A percentile compares a stretch with the other conserved stretches of the same genome.
These are phyloP conservation scores for Zymoseptoria pseudotritici DNA, from an alignment of 2,329 filamentous ascomycete species.

Conservation along the genomic window DNA sequence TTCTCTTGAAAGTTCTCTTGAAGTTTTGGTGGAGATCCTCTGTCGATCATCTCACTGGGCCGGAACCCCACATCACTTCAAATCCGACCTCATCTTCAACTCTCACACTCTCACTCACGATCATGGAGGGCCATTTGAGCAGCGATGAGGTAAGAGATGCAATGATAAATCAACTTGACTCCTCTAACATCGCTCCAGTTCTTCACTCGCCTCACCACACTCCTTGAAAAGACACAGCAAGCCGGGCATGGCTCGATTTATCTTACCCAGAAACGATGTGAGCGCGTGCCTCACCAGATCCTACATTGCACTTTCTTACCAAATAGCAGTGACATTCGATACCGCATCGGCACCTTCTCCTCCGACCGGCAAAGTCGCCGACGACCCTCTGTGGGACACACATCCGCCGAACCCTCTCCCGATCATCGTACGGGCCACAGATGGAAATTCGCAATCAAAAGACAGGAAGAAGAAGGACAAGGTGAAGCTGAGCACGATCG, in stretches of 20 bases:
- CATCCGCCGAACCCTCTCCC: slow-evolving; percentile 55
- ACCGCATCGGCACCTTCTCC: slow-evolving; percentile 34
- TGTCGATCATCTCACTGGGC: not conserved
- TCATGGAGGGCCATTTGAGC: slow-evolving; percentile 48
- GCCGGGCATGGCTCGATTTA: slow-evolving; percentile 67
- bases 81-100: slow-evolving; percentile 5
- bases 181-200: slow-evolving; percentile 48
- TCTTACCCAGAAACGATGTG: slow-evolving; percentile 70
- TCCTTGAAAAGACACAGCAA: slow-evolving; percentile 60
- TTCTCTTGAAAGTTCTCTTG: not conserved
- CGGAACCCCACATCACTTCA: slow-evolving; percentile 1
- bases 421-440: slow-evolving; percentile 74
- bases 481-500: slow-evolving; percentile 75
- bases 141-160: slow-evolving; percentile 51
- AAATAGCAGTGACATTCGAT: slow-evolving; percentile 34
- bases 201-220: slow-evolving; percentile 59
- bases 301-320: slow-evolving; percentile 1
- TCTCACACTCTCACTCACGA: slow-evolving; percentile 9
- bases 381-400: slow-evolving; percentile 54
- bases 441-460: slow-evolving; percentile 54
- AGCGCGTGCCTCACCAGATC: not conserved
- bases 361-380: slow-evolving; percentile 34
- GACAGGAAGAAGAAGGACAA: slow-evolving; percentile 50
- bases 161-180: not conserved
- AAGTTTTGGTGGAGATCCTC: slow-evolving; percentile 1